These are phyloP conservation scores for Paramecium biaurelia DNA, from an alignment of 73 alveolate genomes.

Conservation along the genomic window DNA sequence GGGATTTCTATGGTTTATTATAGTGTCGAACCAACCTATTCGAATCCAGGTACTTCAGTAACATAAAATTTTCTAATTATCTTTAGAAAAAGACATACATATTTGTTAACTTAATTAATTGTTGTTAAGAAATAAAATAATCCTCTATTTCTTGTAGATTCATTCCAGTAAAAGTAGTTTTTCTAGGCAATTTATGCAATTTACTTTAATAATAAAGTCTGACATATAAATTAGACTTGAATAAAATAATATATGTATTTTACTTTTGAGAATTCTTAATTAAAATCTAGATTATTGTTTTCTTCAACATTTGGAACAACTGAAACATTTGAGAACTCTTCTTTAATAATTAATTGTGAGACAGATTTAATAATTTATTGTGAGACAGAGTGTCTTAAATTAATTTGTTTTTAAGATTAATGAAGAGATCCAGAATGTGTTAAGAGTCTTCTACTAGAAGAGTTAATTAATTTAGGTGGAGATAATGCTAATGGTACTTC, in stretches of 20 bases:
- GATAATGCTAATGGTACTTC: neutral
- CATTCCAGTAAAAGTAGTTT: neutral
- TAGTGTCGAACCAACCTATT: neutral
- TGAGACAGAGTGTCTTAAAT: neutral
- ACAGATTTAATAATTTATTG: neutral
- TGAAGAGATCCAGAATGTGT: neutral
- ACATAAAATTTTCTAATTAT: neutral
- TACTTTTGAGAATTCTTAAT: neutral
- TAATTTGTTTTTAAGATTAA: neutral
- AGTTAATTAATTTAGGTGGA: neutral
- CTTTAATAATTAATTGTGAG: neutral
- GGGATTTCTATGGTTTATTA: neutral
- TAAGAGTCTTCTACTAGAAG: neutral
- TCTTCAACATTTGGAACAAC: neutral
- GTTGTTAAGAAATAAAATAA: neutral
- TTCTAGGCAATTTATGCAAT: neutral
- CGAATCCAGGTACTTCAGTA: neutral
- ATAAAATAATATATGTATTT: neutral
- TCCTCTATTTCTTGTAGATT: neutral
- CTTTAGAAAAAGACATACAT: neutral
- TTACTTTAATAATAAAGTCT: neutral
- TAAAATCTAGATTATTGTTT: neutral
- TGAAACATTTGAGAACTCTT: neutral
- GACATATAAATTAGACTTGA: conserved; percentile 7
- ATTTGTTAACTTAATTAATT: neutral